phyloP scores from a whole-genome alignment of 2,329 filamentous ascomycete genomes.

The Xylariaceae sp. region DNA sequence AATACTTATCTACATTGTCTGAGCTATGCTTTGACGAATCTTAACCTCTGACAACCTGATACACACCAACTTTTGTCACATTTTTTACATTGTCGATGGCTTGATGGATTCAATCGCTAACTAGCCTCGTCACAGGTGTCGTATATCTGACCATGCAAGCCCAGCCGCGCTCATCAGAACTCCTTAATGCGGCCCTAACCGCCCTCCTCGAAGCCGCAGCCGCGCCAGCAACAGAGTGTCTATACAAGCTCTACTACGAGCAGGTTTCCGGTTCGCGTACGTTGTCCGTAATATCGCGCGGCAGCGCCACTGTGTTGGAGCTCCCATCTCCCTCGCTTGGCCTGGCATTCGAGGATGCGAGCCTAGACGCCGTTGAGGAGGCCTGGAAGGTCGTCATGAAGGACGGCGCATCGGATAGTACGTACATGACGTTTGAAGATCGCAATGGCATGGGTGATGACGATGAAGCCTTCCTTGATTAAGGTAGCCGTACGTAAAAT shows the following conservation, averaged over 20 bases:
- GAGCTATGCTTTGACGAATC: conserved; percentile 82
- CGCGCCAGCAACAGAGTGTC: conserved; percentile 28
- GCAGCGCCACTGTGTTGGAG: conserved; percentile 40
- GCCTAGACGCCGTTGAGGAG: conserved; percentile 60
- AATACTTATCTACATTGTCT: conserved; percentile 99
- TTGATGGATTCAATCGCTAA: conserved; percentile 16
- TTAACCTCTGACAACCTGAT: conserved; percentile 87
- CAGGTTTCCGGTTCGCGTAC: conserved; percentile 37
- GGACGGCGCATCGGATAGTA: conserved; percentile 37
- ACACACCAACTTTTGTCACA: conserved; percentile 34
- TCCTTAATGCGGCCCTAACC: conserved; percentile 39
- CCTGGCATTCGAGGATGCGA: conserved; percentile 67
- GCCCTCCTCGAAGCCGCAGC: conserved; percentile 36
- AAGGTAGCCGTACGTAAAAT: conserved; percentile 7
- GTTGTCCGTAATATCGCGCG: conserved; percentile 31
- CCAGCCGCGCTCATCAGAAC: conserved; percentile 31
- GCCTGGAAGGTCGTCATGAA: conserved; percentile 64
- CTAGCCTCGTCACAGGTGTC: conserved; percentile 23
- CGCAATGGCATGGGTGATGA: conserved; percentile 56
- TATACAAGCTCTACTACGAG: conserved; percentile 54
- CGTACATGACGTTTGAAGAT: conserved; percentile 76
- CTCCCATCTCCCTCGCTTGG: conserved; percentile 58
- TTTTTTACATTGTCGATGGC: neutral
- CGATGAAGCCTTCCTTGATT: conserved; percentile 48
- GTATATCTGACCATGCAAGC: conserved; percentile 40